Evolutionary conservation across 108 stramenopile species (phyloP), one percentile per base, ranked within the genome.

Genomic region (Asterionellopsis glacialis): DNA sequence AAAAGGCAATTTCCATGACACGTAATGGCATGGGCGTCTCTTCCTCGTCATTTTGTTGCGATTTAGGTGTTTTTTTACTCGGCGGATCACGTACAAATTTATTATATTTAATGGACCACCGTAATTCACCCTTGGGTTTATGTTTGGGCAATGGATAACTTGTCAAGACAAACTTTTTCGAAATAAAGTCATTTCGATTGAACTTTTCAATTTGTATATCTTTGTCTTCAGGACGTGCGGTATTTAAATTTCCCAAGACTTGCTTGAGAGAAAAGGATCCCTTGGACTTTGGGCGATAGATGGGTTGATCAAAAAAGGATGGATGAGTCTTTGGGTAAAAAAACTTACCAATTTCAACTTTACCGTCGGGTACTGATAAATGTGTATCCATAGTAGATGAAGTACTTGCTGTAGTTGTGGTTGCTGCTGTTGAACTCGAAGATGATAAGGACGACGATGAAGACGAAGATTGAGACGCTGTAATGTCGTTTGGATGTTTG

Each of bases 251-350:
- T 11, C 87, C 87, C 45, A 85, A 57, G 9, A 91, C 75, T 74
- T 91, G 90, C 45, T 68, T 64, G 45, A 91, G 68, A 51, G 76
- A 66, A 69, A 90, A 86, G 7, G 64, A 70, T 44, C 85, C 89
- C 23, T 60, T 80, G 15, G 55, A 41, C 45, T 48, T 63, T 21
- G 89, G 81, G 21, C 70, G 66, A 59, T 73, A 70, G 41, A 91
- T 91, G 40, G 87, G 90, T 24, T 76, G 73, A 21, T 91, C 90
- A 64, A 91, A 91, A 58, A 91, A 91, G 0, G 68, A 72, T 15
- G 87, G 87, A 59, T 91, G 90, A 39, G 72, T 55, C 42, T 65
- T 77, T 4, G 90, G 90, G 67, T 91, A 91, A 72, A 82, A 71
- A 64, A 87, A 87, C 43, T 77, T 81, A 9, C 90, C 90, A 18